Conservation (phyloP, 192 early-diverging fungal genomes). For the Coemansia sp. region DNA sequence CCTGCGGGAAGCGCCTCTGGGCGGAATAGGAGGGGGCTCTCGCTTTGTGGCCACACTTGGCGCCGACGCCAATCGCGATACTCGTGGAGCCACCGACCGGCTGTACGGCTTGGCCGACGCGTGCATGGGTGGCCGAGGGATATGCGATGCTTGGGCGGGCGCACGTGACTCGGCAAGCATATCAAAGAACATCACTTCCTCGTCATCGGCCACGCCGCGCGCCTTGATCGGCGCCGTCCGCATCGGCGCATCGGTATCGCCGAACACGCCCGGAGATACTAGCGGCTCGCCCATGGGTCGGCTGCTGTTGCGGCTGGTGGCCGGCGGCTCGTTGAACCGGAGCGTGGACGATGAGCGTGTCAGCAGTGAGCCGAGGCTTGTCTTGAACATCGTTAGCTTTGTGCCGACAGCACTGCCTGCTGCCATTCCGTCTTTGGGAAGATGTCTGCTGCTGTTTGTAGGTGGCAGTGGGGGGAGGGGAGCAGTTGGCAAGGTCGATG, state of each 20-base stretch:
- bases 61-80: neutral
- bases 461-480: too few relatives aligned
- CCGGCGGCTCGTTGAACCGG: neutral
- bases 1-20: neutral
- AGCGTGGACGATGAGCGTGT: conserved; percentile 14
- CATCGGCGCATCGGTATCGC: neutral
- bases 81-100: neutral
- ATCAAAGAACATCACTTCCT: neutral
- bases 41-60: neutral
- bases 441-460: too few relatives aligned
- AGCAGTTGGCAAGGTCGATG: neutral
- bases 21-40: neutral
- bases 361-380: conserved; percentile 33
- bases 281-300: neutral
- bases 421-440: neutral
- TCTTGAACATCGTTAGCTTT: conserved; percentile 25
- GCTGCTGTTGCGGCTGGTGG: neutral
- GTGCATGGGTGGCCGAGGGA: neutral
- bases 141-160: neutral
- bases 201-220: neutral
- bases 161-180: neutral
- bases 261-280: neutral
- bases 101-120: neutral
- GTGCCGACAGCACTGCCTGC: neutral
- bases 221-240: neutral